Evolutionary conservation across 2,329 filamentous ascomycete species (phyloP), one percentile per base, ranked within the genome.

Genomic region (Ploettnerulaceae sp.): DNA sequence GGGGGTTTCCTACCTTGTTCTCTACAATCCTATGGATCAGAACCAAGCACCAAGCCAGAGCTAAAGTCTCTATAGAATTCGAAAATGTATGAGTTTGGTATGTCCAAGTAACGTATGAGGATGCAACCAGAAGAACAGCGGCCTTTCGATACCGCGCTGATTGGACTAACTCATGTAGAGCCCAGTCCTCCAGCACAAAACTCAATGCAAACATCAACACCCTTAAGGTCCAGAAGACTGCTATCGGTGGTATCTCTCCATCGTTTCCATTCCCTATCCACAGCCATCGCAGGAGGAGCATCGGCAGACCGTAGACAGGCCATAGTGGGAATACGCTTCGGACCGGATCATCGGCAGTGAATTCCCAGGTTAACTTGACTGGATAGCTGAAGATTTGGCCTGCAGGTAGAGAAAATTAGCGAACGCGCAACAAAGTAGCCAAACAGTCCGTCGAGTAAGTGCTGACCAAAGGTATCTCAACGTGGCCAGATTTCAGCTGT

Each of bases 51-150:
- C 93, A 98, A 44, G 88, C 79, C 41, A 98, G 89, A 40, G 91
- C 77, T 58, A 98, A 72, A 2, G 93, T 97, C 71, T 98, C 93
- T 56, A 97, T 78, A 52, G 91, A 94, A 69, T 98, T 98, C 53
- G 91, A 97, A 67, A 98, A 97, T 9, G 93, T 97, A 68, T 98
- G 93, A 14, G 89, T 93, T 69, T 98, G 93, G 69, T 91, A 95
- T 34, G 91, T 96, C 91, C 93, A 98, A 37, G 93, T 98, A 58
- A 96, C 91, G 69, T 97, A 98, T 20, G 89, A 96, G 21, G 91
- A 97, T 35, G 91, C 89, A 51, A 96, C 86, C 47, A 98, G 75
- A 35, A 94, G 73, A 34, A 94, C 79, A 7, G 89, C 88, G 45
- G 84, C 72, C 57, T 79, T 79, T 53, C 89, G 82, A 60, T 78